phyloP scores from a whole-genome alignment of 2,329 filamentous ascomycete species.

The Coniochaeta hoffmannii region DNA sequence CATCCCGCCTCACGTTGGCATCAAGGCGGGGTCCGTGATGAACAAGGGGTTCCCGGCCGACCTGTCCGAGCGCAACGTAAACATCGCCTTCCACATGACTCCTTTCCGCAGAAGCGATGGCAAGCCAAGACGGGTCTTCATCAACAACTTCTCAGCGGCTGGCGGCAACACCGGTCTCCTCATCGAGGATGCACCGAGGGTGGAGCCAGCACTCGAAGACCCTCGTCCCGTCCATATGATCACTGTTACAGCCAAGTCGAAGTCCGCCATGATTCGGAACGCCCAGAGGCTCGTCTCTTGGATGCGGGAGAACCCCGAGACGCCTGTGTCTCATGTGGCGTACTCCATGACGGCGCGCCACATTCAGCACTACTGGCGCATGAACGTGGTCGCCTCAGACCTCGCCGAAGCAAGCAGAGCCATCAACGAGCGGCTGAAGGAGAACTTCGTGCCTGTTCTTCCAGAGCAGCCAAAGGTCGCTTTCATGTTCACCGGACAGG shows the following conservation, averaged over 20 bases:
- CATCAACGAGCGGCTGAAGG: constrained; percentile 33
- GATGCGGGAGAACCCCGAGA: constrained; percentile 43
- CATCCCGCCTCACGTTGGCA: constrained; percentile 61
- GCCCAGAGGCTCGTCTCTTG: constrained; percentile 45
- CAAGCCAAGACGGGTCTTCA: constrained; percentile 39
- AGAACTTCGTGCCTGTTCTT: constrained; percentile 33
- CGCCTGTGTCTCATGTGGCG: constrained; percentile 48
- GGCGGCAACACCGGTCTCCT: constrained; percentile 65
- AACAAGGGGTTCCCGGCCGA: constrained; percentile 54
- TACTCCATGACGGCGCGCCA: constrained; percentile 63
- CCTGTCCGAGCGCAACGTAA: constrained; percentile 47
- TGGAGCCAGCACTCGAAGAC: constrained; percentile 29
- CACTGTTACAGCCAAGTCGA: constrained; percentile 48
- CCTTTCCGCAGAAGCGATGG: constrained; percentile 41
- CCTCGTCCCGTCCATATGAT: constrained; percentile 51
- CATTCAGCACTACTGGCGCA: constrained; percentile 51
- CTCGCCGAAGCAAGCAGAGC: constrained; percentile 33
- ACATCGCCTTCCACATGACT: constrained; percentile 48
- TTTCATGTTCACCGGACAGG: constrained; percentile 51
- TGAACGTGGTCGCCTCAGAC: constrained; percentile 37
- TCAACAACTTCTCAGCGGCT: constrained; percentile 67
- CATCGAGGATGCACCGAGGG: constrained; percentile 51
- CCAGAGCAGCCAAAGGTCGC: constrained; percentile 38
- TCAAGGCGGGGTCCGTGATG: constrained; percentile 49
- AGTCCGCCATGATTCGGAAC: constrained; percentile 50